Percentiles rank a stretch among this genome's conserved stretches.
Evolutionary conservation across 352 stramenopile species (phyloP).

Genomic region (Phytopythium sindhum): DNA sequence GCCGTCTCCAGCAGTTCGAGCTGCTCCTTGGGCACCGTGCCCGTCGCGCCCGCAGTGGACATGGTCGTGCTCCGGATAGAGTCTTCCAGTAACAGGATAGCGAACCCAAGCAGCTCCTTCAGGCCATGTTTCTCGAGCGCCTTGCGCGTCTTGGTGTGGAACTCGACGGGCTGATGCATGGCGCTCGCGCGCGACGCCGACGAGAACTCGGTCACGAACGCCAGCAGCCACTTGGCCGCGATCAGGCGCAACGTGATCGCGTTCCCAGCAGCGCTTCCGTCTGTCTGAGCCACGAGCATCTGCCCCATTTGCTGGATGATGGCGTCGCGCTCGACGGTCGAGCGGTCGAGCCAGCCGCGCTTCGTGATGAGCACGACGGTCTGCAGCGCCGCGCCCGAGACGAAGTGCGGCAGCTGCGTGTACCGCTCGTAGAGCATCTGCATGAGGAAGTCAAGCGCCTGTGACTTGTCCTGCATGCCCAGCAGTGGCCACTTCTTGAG

Average conservation of each 20-base stretch:
- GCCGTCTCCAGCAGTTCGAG: conserved; percentile 71
- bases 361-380: conserved; percentile 79
- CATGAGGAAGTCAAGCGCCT: conserved; percentile 73
- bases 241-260: conserved; percentile 48
- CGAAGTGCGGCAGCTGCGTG: conserved; percentile 44
- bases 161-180: conserved; percentile 81
- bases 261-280: background rate
- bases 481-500: conserved; percentile 65
- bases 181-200: conserved; percentile 71
- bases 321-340: conserved; percentile 38
- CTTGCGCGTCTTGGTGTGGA: conserved; percentile 73
- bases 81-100: conserved; percentile 64
- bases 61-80: conserved; percentile 64
- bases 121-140: conserved; percentile 56
- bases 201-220: conserved; percentile 84
- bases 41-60: conserved; percentile 28
- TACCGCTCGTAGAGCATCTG: conserved; percentile 71
- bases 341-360: conserved; percentile 73
- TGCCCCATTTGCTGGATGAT: conserved; percentile 73
- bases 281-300: conserved; percentile 35
- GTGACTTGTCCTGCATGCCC: conserved; percentile 38
- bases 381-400: conserved; percentile 61
- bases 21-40: conserved; percentile 52
- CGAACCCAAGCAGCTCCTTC: conserved; percentile 57
- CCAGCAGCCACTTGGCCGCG: conserved; percentile 77